Conservation (phyloP, 371 early-diverging fungal genomes). For the Aphelidium insulamus region DNA sequence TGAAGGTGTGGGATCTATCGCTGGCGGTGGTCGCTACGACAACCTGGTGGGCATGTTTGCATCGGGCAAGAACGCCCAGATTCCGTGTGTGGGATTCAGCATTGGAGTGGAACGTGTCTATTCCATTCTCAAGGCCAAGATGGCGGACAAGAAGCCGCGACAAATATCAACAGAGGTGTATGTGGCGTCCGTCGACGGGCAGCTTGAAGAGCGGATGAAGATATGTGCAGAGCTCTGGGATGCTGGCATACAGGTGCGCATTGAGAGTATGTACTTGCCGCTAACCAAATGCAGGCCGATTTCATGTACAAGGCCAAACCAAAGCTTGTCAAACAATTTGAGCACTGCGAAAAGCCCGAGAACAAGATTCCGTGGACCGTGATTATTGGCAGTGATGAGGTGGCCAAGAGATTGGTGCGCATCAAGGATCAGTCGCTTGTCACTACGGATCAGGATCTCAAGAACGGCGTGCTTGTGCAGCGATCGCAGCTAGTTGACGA, state of each 20-base stretch:
- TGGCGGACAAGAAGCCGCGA: too few relatives aligned
- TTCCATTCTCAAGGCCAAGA: conserved; percentile 67
- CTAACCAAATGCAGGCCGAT: conserved; percentile 28
- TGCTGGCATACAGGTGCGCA: conserved; percentile 39
- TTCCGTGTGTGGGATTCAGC: conserved; percentile 94
- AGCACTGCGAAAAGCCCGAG: conserved; percentile 50
- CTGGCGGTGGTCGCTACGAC: conserved; percentile 98
- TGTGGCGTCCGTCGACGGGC: conserved; percentile 69
- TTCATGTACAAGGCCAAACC: conserved; percentile 82
- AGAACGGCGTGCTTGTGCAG: too few relatives aligned
- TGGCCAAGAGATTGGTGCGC: conserved; percentile 47
- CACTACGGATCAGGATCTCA: not conserved
- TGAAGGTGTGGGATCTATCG: conserved; percentile 89
- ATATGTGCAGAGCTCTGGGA: conserved; percentile 75
- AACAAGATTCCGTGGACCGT: conserved; percentile 73
- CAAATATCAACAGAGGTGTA: conserved; percentile 75
- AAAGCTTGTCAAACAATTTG: conserved; percentile 57
- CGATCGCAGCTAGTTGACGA: too few relatives aligned
- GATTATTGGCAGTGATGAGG: conserved; percentile 67
- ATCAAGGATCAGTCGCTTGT: too few relatives aligned
- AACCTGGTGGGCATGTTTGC: conserved; percentile 87
- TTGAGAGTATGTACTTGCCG: not conserved
- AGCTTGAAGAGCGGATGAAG: conserved; percentile 76
- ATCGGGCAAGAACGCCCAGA: conserved; percentile 35
- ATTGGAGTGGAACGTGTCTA: conserved; percentile 96